Conservation (phyloP, 2,329 filamentous ascomycete species). For the Gnomoniopsis smithogilvyi region DNA sequence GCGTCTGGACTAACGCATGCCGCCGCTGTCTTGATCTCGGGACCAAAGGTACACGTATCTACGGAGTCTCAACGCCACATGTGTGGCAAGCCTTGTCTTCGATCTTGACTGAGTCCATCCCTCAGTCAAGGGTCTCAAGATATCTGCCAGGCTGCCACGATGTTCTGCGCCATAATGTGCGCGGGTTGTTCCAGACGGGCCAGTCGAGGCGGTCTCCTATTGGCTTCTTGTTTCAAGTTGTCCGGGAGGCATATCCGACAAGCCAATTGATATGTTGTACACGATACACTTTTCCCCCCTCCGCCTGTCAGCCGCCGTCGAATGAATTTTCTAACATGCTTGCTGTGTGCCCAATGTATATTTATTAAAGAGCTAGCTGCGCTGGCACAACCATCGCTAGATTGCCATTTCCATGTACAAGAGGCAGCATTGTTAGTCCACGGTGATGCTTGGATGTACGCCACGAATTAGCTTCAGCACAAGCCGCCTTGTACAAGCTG, state of each 20-base stretch:
- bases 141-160: neutral
- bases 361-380: no score
- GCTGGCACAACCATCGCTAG: neutral
- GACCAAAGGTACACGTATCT: neutral
- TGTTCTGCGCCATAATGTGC: neutral
- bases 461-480: neutral
- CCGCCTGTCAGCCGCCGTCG: no score
- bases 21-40: neutral
- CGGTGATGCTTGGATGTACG: neutral
- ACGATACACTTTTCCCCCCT: neutral
- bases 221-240: neutral
- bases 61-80: neutral
- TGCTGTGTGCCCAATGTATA: no score
- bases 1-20: neutral
- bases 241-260: neutral
- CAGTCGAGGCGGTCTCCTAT: neutral
- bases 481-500: neutral
- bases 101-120: slow-evolving; percentile 15
- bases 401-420: neutral
- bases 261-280: no score
- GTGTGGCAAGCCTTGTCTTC: slow-evolving; percentile 9
- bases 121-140: slow-evolving; percentile 1
- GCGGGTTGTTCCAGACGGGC: neutral
- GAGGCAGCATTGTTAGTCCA: neutral
- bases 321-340: no score